Base-by-base conservation (phyloP, 2,329 filamentous ascomycete genomes). In the Bipolaris oryzae region DNA sequence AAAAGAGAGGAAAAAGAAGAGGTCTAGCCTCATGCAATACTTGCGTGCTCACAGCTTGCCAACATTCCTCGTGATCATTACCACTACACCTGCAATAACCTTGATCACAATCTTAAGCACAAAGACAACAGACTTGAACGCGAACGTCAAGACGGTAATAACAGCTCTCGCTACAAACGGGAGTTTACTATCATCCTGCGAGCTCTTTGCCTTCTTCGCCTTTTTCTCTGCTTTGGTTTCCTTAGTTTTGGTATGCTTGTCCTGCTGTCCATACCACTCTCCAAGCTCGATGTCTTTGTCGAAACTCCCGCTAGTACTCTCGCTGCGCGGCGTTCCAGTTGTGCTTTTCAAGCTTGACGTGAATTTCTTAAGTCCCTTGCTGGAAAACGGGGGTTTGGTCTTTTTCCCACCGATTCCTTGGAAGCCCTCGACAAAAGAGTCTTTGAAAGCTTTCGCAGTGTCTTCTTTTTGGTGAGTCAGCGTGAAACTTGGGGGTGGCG, bases 41-140 rank as follows among this genome's bases (percentile, higher is more conserved):
- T 11, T n/a, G 18, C 9, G n/a, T 23, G n/a, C 18, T 48, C 66
- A 73, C 53, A 74, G 55, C 63, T 74, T 77, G 28, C 69, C 69
- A 37, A 74, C 71, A 56, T 76, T 72, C 53, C 69, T 53, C n/a
- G 69, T 71, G 34, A 75, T 66, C 69, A 75, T 74, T 18, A 77
- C 73, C 2, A 79, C 67, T 6, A 79, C 64, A 3, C 72, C 74
- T 34, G 75, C 67, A 18, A 79, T 68, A 35, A 79, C 68, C 70
- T 77, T 80, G 20, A 81, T 71, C 2, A 69, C 72, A 15, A 79
- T 67, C 47, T 72, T 72, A 6, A 81, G 51, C 41, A 80, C 71
- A 58, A 75, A 79, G 2, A 80, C 75, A 2, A 77, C 71, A 1
- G 74, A 70, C 64, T 78, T 80, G 51, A 81, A 75, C 5, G 70